phyloP scores from a whole-genome alignment of 768 basidiomycete genomes.

The Leccinum uliginosum region DNA sequence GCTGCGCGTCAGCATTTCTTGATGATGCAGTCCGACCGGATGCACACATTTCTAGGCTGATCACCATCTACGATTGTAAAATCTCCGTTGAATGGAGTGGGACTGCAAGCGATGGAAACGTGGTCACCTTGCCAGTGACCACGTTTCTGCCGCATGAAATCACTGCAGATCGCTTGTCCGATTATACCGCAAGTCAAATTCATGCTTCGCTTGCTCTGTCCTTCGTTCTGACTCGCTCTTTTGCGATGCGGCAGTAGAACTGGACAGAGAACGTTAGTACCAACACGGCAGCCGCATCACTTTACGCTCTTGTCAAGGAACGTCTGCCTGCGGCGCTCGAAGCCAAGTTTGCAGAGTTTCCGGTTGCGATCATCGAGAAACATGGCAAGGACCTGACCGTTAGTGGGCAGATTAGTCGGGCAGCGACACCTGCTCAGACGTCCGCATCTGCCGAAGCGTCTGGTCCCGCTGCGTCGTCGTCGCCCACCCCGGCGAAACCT shows the following conservation, averaged over 20 bases:
- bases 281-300: slow-evolving; percentile 48
- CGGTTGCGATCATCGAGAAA: slow-evolving; percentile 69
- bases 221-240: slow-evolving; percentile 1
- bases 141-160: slow-evolving; percentile 94
- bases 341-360: slow-evolving; percentile 73
- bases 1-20: slow-evolving; percentile 2
- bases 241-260: slow-evolving; percentile 56
- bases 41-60: slow-evolving; percentile 52
- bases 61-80: slow-evolving; percentile 93
- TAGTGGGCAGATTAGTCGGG: slow-evolving; percentile 62
- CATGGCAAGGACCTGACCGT: slow-evolving; percentile 83
- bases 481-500: slow-evolving; percentile 36
- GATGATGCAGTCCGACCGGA: slow-evolving; percentile 7
- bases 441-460: slow-evolving; percentile 28
- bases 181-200: slow-evolving; percentile 64
- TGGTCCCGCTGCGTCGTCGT: slow-evolving; percentile 8
- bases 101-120: slow-evolving; percentile 70
- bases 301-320: slow-evolving; percentile 60
- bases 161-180: slow-evolving; percentile 78
- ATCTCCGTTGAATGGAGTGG: slow-evolving; percentile 74
- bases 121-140: no score
- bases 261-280: slow-evolving; percentile 56
- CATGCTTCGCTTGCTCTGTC: background rate
- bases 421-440: slow-evolving; percentile 52
- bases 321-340: slow-evolving; percentile 68